Conservation (phyloP, 2,329 filamentous ascomycete species). For the Xylariaceae sp. region DNA sequence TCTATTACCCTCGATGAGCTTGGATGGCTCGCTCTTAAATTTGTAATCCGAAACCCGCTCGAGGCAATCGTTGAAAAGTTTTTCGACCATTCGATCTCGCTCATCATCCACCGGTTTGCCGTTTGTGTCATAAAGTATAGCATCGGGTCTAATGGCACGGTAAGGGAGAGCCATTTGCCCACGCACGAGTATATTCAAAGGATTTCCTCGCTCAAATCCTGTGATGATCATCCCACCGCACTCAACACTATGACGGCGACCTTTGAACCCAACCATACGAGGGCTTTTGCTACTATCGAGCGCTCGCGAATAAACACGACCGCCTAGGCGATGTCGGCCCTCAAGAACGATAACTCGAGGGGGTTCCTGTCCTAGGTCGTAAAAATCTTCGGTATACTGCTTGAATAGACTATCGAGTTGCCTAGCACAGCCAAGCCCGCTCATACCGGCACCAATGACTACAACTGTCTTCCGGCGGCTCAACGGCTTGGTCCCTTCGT, state of each 20-base stretch:
- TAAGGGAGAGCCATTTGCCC: slow-evolving; percentile 86
- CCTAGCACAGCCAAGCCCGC: slow-evolving; percentile 84
- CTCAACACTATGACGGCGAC: slow-evolving; percentile 73
- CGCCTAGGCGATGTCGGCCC: slow-evolving; percentile 80
- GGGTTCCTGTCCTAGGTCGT: slow-evolving; percentile 59
- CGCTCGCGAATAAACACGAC: slow-evolving; percentile 82
- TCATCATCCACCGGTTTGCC: slow-evolving; percentile 72
- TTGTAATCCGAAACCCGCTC: slow-evolving; percentile 90
- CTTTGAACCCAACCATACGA: slow-evolving; percentile 50
- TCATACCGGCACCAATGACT: slow-evolving; percentile 90
- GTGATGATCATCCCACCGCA: slow-evolving; percentile 99
- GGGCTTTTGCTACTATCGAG: slow-evolving; percentile 56
- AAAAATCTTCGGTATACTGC: slow-evolving; percentile 69
- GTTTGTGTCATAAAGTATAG: slow-evolving; percentile 83
- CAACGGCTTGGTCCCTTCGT: slow-evolving; percentile 41
- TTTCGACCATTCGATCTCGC: slow-evolving; percentile 80
- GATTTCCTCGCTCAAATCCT: slow-evolving; percentile 92
- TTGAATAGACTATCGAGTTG: slow-evolving; percentile 83
- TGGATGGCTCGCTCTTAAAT: slow-evolving; percentile 65
- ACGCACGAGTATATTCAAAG: slow-evolving; percentile 83
- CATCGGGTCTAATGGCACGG: slow-evolving; percentile 72
- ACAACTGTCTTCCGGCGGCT: slow-evolving; percentile 68
- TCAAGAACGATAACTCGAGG: slow-evolving; percentile 80
- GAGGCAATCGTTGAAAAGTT: slow-evolving; percentile 89
- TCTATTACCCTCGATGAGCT: slow-evolving; percentile 76